Percentiles rank a stretch among this genome's conserved stretches.
These are phyloP conservation scores for Polyplosphaeria fusca DNA, from an alignment of 495 filamentous ascomycete species.

Conservation along the genomic window DNA sequence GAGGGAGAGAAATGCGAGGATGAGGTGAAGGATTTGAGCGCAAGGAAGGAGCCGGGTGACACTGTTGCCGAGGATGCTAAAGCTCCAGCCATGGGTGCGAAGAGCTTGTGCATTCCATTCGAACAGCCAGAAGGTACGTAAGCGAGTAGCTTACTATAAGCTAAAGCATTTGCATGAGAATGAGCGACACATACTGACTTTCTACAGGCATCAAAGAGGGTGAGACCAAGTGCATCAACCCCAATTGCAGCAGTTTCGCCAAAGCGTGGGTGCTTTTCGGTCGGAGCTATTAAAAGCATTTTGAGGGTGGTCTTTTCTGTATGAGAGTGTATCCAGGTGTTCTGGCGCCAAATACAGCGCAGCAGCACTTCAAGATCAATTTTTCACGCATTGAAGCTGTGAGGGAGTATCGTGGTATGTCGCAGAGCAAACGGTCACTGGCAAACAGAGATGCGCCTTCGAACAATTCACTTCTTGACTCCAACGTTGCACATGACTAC, in stretches of 20 bases:
- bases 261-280: conserved; percentile 88
- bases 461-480: not conserved
- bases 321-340: not conserved
- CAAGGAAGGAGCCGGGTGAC: conserved; percentile 62
- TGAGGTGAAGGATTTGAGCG: conserved; percentile 84
- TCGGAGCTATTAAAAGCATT: conserved; percentile 47
- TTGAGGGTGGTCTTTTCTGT: not conserved
- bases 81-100: conserved; percentile 93
- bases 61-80: conserved; percentile 66
- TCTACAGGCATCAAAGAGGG: conserved; percentile 69
- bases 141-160: not conserved
- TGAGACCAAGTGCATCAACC: conserved; percentile 85
- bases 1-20: conserved; percentile 81
- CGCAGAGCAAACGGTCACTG: not conserved
- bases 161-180: conserved; percentile 45
- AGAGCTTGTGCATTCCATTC: conserved; percentile 95
- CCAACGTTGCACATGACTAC: not conserved
- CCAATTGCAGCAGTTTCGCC: conserved; percentile 69
- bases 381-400: not conserved
- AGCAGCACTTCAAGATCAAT: not conserved
- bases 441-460: not conserved
- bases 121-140: conserved; percentile 63
- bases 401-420: not conserved
- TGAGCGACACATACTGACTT: too few relatives aligned
- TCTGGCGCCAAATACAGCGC: not conserved